Conservation (phyloP, 495 filamentous ascomycete species). For the Penicillium paradoxum region DNA sequence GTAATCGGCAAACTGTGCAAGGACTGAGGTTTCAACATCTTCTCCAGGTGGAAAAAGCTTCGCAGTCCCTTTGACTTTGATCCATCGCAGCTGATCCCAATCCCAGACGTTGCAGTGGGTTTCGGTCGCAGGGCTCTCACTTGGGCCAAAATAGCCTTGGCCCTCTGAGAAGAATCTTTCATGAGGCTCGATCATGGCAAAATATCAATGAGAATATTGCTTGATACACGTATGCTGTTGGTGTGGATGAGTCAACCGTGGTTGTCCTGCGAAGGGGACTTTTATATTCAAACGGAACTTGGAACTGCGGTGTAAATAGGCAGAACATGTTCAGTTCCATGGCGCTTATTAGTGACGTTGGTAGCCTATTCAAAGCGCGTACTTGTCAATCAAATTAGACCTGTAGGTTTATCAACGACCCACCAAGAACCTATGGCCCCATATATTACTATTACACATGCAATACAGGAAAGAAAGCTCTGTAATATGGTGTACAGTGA, state of each 20-base stretch:
- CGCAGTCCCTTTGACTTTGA: slow-evolving; percentile 23
- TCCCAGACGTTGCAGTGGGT: slow-evolving; percentile 23
- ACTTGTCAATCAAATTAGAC: too few relatives aligned
- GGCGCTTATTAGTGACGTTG: too few relatives aligned
- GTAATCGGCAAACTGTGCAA: slow-evolving; percentile 16
- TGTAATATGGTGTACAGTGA: too few relatives aligned
- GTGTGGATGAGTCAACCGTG: background rate
- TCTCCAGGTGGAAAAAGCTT: slow-evolving; percentile 19
- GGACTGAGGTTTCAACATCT: slow-evolving; percentile 10
- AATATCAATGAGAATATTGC: background rate
- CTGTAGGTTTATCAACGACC: too few relatives aligned
- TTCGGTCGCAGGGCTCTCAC: slow-evolving; percentile 10
- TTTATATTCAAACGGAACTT: background rate
- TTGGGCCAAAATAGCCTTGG: slow-evolving; percentile 9
- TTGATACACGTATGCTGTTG: background rate
- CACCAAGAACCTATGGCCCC: too few relatives aligned
- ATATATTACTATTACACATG: too few relatives aligned
- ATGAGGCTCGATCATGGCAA: background rate
- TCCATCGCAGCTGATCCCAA: slow-evolving; percentile 14
- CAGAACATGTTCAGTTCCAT: too few relatives aligned
- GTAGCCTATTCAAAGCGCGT: too few relatives aligned
- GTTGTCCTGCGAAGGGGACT: background rate
- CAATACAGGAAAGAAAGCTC: too few relatives aligned
- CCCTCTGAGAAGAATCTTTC: slow-evolving; percentile 17
- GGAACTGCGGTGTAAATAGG: too few relatives aligned